Evolutionary conservation across 495 filamentous ascomycete genomes (phyloP).

Genomic region (Aspergillus homomorphus): DNA sequence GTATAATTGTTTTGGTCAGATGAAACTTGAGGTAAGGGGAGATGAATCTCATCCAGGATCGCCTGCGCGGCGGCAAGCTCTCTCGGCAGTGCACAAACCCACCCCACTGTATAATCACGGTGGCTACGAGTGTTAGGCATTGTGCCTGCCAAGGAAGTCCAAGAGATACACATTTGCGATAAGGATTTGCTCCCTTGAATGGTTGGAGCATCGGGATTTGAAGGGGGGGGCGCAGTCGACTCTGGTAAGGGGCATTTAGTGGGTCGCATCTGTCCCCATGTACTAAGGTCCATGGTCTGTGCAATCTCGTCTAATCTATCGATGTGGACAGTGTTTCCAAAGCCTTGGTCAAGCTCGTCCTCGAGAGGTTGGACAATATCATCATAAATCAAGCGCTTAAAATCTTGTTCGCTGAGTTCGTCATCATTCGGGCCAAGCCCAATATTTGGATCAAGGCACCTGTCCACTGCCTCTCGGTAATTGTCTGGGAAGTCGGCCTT

Average conservation of each 20-base stretch:
- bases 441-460: slow-evolving; percentile 12
- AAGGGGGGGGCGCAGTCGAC: too few relatives aligned
- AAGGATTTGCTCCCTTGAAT: too few relatives aligned
- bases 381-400: slow-evolving; percentile 11
- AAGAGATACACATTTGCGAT: too few relatives aligned
- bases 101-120: slow-evolving; percentile 49
- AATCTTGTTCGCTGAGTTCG: slow-evolving; percentile 2
- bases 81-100: slow-evolving; percentile 41
- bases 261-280: slow-evolving; percentile 16
- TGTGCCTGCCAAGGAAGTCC: too few relatives aligned
- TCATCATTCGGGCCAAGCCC: slow-evolving; percentile 9
- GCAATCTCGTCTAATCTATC: slow-evolving; percentile 12
- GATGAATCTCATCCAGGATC: slow-evolving; percentile 41
- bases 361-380: slow-evolving; percentile 10
- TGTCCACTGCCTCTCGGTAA: slow-evolving; percentile 11
- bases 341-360: slow-evolving; percentile 12
- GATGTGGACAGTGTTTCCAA: slow-evolving; percentile 10
- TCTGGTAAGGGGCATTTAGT: too few relatives aligned
- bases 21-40: slow-evolving; percentile 13
- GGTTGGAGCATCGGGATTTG: too few relatives aligned
- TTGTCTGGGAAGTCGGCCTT: slow-evolving; percentile 12
- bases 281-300: slow-evolving; percentile 8
- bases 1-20: slow-evolving; percentile 27
- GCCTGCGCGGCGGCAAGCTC: slow-evolving; percentile 39
- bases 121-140: too few relatives aligned